A percentile compares a stretch with the other conserved stretches of the same genome.
phyloP scores from a whole-genome alignment of 2,329 filamentous ascomycete genomes.

The Fusarium siculi region DNA sequence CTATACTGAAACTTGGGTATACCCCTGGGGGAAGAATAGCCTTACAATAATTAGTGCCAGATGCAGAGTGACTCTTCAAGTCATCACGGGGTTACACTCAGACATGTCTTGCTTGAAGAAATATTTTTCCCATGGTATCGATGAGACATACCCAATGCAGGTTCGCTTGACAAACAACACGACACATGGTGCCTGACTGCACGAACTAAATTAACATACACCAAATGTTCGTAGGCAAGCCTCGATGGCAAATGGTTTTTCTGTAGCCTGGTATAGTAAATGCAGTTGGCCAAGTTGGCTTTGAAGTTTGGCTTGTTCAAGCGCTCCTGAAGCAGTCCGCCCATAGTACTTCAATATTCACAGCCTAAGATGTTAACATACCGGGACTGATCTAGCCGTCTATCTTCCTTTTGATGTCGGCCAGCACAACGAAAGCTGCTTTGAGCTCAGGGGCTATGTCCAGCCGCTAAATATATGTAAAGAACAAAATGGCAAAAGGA shows the following conservation, averaged over 20 bases:
- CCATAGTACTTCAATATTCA: not conserved
- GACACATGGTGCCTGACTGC: not conserved
- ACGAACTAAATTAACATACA: not conserved
- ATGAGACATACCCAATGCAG: not conserved
- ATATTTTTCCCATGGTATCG: not conserved
- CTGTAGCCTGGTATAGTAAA: not conserved
- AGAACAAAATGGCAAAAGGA: no score
- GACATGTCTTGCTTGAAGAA: not conserved
- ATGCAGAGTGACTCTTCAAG: not conserved
- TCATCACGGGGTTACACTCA: not conserved
- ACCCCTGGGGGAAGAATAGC: not conserved
- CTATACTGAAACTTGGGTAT: not conserved
- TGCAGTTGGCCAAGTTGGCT: not conserved
- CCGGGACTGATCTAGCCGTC: not conserved
- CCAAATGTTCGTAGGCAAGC: not conserved
- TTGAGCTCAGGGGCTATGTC: not conserved
- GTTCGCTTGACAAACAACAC: not conserved
- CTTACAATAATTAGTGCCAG: not conserved
- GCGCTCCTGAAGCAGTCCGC: not conserved
- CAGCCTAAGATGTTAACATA: not conserved
- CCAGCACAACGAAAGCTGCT: not conserved
- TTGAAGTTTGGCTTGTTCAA: not conserved
- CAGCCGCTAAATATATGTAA: not conserved
- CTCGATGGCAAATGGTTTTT: not conserved
- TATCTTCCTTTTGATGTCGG: not conserved